Conservation (phyloP, 805 yeast species). For the Tetrapisispora iriomotensis region DNA sequence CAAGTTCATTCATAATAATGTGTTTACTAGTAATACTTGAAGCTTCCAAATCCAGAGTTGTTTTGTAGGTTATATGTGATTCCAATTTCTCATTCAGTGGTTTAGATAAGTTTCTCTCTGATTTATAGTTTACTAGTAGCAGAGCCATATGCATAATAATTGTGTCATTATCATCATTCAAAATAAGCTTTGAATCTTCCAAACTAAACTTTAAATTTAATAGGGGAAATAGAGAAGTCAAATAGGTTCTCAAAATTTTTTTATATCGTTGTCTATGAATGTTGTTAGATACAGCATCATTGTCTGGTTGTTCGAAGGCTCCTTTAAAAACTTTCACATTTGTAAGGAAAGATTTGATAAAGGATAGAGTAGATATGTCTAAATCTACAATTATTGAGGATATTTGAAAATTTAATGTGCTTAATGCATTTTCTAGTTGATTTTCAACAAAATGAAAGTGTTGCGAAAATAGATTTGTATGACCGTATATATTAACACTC, state of each 20-base stretch:
- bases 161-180: conserved; percentile 26
- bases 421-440: conserved; percentile 25
- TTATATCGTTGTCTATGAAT: conserved; percentile 1
- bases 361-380: conserved; percentile 32
- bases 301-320: conserved; percentile 9
- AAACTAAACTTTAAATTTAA: conserved; percentile 30
- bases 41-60: conserved; percentile 14
- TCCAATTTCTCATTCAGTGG: conserved; percentile 4
- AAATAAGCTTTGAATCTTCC: conserved; percentile 32
- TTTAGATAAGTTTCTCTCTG: conserved; percentile 12
- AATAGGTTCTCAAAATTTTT: conserved; percentile 6
- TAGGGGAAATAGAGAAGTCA: conserved; percentile 25
- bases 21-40: conserved; percentile 18
- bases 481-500: conserved; percentile 30
- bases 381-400: conserved; percentile 39
- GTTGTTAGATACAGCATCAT: conserved; percentile 5
- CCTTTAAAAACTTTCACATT: conserved; percentile 23
- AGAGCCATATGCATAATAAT: conserved; percentile 26
- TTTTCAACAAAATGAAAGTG: conserved; percentile 20
- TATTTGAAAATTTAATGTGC: conserved; percentile 31
- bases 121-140: conserved; percentile 14
- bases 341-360: conserved; percentile 25
- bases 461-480: conserved; percentile 33
- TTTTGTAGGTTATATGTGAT: conserved; percentile 11
- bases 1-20: conserved; percentile 8